Conservation (phyloP, 2,329 filamentous ascomycete genomes). For the Fusarium goolgardi region DNA sequence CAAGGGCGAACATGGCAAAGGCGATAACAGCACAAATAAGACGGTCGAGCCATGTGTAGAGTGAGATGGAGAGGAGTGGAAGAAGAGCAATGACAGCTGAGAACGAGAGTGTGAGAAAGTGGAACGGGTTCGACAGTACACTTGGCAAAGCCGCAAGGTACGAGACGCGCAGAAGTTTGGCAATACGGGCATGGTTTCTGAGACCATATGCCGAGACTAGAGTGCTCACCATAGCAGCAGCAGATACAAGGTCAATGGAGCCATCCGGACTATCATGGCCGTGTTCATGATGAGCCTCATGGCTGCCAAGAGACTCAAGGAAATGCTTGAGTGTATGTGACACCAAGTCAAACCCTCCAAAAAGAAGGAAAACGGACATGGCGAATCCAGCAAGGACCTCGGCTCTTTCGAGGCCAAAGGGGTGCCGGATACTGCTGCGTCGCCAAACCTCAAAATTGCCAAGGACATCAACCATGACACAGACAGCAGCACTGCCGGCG, state of each 20-base stretch:
- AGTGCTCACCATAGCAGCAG: slow-evolving; percentile 85
- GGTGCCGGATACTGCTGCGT: slow-evolving; percentile 89
- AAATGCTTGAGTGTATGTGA: slow-evolving; percentile 94
- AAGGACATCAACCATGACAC: slow-evolving; percentile 90
- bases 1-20: slow-evolving; percentile 87
- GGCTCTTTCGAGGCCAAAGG: slow-evolving; percentile 90
- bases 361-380: slow-evolving; percentile 95
- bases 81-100: slow-evolving; percentile 83
- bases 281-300: slow-evolving; percentile 78
- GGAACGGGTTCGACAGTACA: slow-evolving; percentile 92
- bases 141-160: slow-evolving; percentile 85
- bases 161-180: slow-evolving; percentile 87
- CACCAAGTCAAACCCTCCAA: slow-evolving; percentile 95
- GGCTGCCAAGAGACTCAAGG: slow-evolving; percentile 72
- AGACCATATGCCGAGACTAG: slow-evolving; percentile 87
- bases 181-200: slow-evolving; percentile 91
- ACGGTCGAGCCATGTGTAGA: slow-evolving; percentile 86
- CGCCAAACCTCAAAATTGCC: slow-evolving; percentile 99
- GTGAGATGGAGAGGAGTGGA: slow-evolving; percentile 81
- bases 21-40: slow-evolving; percentile 85
- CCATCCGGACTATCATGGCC: slow-evolving; percentile 74
- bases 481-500: slow-evolving; percentile 89
- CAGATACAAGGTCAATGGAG: slow-evolving; percentile 82
- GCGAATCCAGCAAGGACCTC: slow-evolving; percentile 96
- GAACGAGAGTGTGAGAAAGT: slow-evolving; percentile 92